Evolutionary conservation across 345 rosid genomes (phyloP).

Genomic region (Litchi chinensis): DNA sequence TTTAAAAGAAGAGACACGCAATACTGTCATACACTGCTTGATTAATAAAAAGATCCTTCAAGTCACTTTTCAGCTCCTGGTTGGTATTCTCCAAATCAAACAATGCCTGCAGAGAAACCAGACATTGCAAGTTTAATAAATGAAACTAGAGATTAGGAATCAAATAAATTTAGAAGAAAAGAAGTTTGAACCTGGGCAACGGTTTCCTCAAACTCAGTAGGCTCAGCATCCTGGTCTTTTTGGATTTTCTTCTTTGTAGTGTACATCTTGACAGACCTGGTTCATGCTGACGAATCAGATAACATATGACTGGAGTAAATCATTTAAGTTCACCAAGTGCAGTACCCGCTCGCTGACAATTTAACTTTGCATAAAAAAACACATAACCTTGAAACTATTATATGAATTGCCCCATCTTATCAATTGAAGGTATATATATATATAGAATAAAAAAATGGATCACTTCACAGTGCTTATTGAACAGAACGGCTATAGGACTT

Average conservation of each 20-base stretch:
- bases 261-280: constrained; percentile 67
- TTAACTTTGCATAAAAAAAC: neutral
- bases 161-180: neutral
- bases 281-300: neutral
- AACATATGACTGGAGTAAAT: neutral
- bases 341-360: no score
- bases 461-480: neutral
- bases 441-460: no score
- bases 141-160: neutral
- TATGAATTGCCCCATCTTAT: neutral
- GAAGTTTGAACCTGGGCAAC: constrained; percentile 63
- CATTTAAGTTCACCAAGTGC: neutral
- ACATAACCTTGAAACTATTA: neutral
- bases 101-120: constrained; percentile 54
- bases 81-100: constrained; percentile 85
- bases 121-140: neutral
- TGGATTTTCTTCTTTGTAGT: constrained; percentile 79
- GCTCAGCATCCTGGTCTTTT: constrained; percentile 80
- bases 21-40: constrained; percentile 57
- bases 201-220: constrained; percentile 83
- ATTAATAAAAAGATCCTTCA: constrained; percentile 83
- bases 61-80: constrained; percentile 77
- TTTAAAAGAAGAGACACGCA: neutral
- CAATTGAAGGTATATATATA: neutral
- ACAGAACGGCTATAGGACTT: no score